Percentiles rank a stretch among this genome's conserved stretches.
Evolutionary conservation across 192 early-diverging fungal species (phyloP).

Genomic region (Umbelopsis ramanniana): DNA sequence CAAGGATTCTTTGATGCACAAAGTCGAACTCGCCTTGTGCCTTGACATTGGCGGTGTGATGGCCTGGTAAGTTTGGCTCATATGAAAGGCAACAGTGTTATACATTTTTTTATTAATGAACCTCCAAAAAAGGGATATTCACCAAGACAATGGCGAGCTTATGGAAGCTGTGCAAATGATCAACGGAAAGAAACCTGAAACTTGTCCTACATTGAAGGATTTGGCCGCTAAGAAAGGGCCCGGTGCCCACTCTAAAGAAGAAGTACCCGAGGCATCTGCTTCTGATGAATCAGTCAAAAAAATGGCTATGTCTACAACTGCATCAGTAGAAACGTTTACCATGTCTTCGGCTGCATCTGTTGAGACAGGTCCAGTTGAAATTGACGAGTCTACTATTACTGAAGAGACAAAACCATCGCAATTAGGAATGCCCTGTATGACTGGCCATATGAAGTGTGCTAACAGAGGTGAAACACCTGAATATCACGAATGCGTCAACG

Average conservation of each 20-base stretch:
- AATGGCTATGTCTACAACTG: too few relatives aligned
- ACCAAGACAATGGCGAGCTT: conserved; percentile 46
- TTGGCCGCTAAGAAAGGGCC: neutral
- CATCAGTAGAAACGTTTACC: too few relatives aligned
- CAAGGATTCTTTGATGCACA: conserved; percentile 61
- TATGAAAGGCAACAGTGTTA: neutral
- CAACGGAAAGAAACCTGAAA: conserved; percentile 19
- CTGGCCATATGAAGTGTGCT: neutral
- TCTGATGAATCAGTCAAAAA: too few relatives aligned
- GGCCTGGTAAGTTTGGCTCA: conserved; percentile 51
- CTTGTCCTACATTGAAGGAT: neutral
- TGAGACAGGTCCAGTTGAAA: neutral
- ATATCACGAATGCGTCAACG: neutral
- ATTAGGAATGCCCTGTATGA: neutral
- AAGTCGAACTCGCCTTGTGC: conserved; percentile 58
- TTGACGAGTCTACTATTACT: too few relatives aligned
- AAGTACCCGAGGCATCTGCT: too few relatives aligned
- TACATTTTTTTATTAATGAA: neutral
- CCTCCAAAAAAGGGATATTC: conserved; percentile 32
- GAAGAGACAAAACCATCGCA: neutral
- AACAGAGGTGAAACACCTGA: neutral
- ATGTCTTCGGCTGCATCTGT: neutral
- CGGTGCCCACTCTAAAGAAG: neutral
- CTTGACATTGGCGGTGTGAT: conserved; percentile 67
- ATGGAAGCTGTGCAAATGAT: conserved; percentile 29